phyloP scores from a whole-genome alignment of 805 yeast species.

The Saturnispora sanitii region DNA sequence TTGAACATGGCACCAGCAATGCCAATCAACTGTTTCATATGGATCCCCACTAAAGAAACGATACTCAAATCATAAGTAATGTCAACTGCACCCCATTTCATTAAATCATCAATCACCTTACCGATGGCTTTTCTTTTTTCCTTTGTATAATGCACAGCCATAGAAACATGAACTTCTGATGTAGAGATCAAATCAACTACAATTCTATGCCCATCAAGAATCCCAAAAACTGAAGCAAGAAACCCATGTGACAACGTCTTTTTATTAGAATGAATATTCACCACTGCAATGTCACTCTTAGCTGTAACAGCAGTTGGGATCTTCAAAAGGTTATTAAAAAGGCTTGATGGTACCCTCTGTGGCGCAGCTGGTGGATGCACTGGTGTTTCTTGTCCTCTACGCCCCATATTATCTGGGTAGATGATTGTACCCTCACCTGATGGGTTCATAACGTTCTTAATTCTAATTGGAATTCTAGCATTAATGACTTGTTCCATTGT shows the following conservation, averaged over 20 bases:
- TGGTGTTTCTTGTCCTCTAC: conserved; percentile 83
- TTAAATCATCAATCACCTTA: conserved; percentile 68
- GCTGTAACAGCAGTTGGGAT: conserved; percentile 95
- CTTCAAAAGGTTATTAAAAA: conserved; percentile 36
- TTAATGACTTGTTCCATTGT: conserved; percentile 98
- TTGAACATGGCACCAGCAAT: conserved; percentile 96
- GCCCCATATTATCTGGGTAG: conserved; percentile 81
- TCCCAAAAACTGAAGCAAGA: conserved; percentile 80
- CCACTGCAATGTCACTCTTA: conserved; percentile 81
- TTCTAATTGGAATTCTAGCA: conserved; percentile 93
- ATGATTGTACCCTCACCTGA: conserved; percentile 88
- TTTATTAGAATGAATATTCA: conserved; percentile 89
- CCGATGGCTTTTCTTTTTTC: conserved; percentile 45
- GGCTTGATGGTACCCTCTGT: conserved; percentile 34
- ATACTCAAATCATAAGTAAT: conserved; percentile 82
- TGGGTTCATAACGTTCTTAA: conserved; percentile 93
- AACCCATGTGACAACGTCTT: conserved; percentile 92
- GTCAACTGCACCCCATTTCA: conserved; percentile 79
- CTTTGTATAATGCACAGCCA: conserved; percentile 85
- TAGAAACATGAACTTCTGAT: conserved; percentile 95
- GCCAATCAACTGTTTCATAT: conserved; percentile 94
- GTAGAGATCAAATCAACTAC: conserved; percentile 96
- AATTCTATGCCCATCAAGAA: conserved; percentile 70
- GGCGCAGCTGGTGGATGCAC: conserved; percentile 88
- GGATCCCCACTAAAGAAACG: conserved; percentile 90